Percentiles rank a stretch among this genome's conserved stretches.
phyloP scores from a whole-genome alignment of 2,329 filamentous ascomycete species.

The Leptographium lundbergii region DNA sequence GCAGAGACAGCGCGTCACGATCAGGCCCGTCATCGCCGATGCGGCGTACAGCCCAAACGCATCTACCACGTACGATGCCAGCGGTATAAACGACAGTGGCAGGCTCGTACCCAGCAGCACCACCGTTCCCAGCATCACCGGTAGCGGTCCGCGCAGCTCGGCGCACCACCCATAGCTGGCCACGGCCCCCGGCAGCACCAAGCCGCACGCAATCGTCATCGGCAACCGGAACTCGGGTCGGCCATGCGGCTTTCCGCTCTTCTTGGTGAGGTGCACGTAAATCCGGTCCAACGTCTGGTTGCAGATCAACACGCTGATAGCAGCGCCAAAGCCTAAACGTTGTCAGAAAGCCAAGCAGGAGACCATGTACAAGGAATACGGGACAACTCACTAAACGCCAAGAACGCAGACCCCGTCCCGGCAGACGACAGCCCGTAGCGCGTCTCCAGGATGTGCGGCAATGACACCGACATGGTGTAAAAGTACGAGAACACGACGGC shows the following conservation, averaged over 20 bases:
- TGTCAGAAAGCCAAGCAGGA: slow-evolving; percentile 8
- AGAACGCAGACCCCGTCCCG: slow-evolving; percentile 37
- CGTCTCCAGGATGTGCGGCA: slow-evolving; percentile 35
- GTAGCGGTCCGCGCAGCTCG: slow-evolving; percentile 27
- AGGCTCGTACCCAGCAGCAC: slow-evolving; percentile 32
- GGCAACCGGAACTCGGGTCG: slow-evolving; percentile 43
- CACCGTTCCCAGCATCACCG: slow-evolving; percentile 29
- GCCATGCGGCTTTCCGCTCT: slow-evolving; percentile 15
- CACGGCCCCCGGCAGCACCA: slow-evolving; percentile 32
- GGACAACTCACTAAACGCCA: slow-evolving; percentile 36
- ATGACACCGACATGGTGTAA: slow-evolving; percentile 40
- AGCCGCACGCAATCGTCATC: slow-evolving; percentile 31
- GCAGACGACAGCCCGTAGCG: slow-evolving; percentile 37
- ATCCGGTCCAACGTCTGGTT: slow-evolving; percentile 39
- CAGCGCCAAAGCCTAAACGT: slow-evolving; percentile 32
- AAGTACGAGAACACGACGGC: slow-evolving; percentile 37
- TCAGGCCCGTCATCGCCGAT: slow-evolving; percentile 42
- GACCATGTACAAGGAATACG: not conserved
- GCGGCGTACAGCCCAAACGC: slow-evolving; percentile 43
- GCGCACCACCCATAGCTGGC: slow-evolving; percentile 39
- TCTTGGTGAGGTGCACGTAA: slow-evolving; percentile 32
- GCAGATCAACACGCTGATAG: slow-evolving; percentile 33
- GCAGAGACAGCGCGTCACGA: slow-evolving; percentile 41
- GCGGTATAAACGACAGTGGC: slow-evolving; percentile 33
- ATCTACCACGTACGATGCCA: slow-evolving; percentile 44